Base-by-base conservation (phyloP, 139 green algal species). In the Tetraselmis striata region DNA sequence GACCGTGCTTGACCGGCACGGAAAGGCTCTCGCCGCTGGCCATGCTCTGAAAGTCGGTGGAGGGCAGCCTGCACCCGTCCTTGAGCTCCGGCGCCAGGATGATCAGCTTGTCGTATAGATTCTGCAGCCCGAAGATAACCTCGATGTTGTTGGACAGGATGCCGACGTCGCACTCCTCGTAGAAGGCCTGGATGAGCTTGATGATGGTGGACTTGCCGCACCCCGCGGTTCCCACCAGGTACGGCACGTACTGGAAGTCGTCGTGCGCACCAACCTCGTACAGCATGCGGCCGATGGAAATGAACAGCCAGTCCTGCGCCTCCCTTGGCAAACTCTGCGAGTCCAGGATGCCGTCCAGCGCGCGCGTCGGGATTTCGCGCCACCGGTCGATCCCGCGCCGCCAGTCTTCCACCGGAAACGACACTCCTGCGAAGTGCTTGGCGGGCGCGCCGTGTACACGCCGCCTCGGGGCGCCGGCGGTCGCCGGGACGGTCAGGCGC, bases 81-180 rank as follows among this genome's bases (percentile, higher is more conserved):
- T 85, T 85, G 76, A 85, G 80, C 28, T 85, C 82, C 1, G 76
- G 76, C 2, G 23, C 76, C 26, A 79, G 28, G 82, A 85, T 81
- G 25, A 78, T 58, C 23, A 85, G 28, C 82, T 85, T 85, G 31
- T 81, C 77, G 1, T n/a, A 24, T 1, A 82, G 32, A 31, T 75
- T 24, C n/a, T 31, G 81, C 45, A 85, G 76, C 2, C 82, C 82
- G 58, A 85, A 85, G 76, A 81, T 81, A 2, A 2, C 5, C 82
- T 82, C 82, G 77, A 85, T 85, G 82, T 85, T 85, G 82, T 85
- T 85, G 2, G 82, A 85, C 32, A 85, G 31, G 26, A 67, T 30
- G 32, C 82, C 82, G 2, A 81, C 82, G 82, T 85, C 82, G 28
- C 24, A 24, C 2, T 74, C 2, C 82, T 82, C 77, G 29, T 74